Evolutionary conservation across 116 monocot species (phyloP), one percentile per base, ranked within the genome.

Genomic region (Cymodocea nodosa): DNA sequence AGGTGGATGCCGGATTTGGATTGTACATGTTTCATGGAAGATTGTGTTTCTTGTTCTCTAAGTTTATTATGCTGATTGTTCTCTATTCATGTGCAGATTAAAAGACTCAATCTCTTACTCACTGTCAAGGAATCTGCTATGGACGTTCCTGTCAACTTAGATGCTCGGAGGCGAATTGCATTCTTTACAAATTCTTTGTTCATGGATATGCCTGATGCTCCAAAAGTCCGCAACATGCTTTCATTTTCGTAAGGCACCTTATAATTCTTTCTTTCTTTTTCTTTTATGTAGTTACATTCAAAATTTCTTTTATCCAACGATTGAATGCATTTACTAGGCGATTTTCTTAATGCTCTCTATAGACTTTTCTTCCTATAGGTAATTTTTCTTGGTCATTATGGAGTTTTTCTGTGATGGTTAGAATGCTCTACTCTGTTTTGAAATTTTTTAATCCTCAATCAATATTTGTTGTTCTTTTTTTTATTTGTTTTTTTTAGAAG

Each of bases 101-200:
- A 84, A 79, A 88, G 97, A 68, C 84, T 98, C 44, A n/a, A 84
- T 69, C 76, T 98, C 19, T 59, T 98, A 56, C 85, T 98, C 4
- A 98, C 97, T 35, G 92, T 85, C 15, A 91, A 82, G 74, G 97
- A 98, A 62, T 98, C 97, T 55, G 92, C 97, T 12, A 91, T 91
- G 97, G 97, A 98, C 73, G 92, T 92, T 23, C 97, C 97, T 30
- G 64, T 82, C 20, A 98, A 98, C 50, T 67, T 98, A 22, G 92
- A 91, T 65, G 92, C 97, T 36, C 75, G 89, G 73, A 81, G 92
- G 23, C 75, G 97, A 0, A 85, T 98, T 63, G 68, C 92, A 20
- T 98, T 89, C 53, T 98, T 98, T 66, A 72, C 78, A 44, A 97
- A 97, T 73, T 97, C 97, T 40, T 70, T 97, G 52, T 97, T 97